Base-by-base conservation (phyloP, 352 stramenopile species). In the Lagenidium sp. region DNA sequence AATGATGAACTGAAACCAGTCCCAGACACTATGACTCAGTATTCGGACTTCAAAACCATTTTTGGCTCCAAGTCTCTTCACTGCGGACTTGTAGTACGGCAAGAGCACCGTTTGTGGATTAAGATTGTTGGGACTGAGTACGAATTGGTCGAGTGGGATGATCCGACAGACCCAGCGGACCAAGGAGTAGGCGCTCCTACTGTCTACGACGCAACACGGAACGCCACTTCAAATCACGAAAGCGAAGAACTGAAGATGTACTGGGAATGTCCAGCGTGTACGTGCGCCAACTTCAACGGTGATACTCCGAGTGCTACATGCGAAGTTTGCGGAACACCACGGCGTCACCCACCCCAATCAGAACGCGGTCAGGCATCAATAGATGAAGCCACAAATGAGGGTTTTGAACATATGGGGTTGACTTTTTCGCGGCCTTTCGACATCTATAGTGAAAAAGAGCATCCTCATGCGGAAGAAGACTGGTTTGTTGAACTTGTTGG, bases 11-110 rank as follows among this genome's bases (percentile, higher is more conserved):
- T 95, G 4, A 94, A 93, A 44, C 84, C 84, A 11, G 76, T 95
- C n/a, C 84, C 82, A 4, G 84, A 95, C 50, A 91, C 79, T 2
- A 95, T 95, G 84, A 89, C 82, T 1, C 84, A 95, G 45, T 92
- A 83, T 40, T 66, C 65, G 13, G 84, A 95, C 38, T 95, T 92
- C 43, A 85, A 82, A 48, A 58, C 60, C 13, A 70, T 91, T 46
- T 94, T 94, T 53, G 82, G 82, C 4, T 87, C 77, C 41, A 81
- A 85, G 39, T 84, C 82, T 18, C 70, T 93, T 41, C 84, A 95
- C 29, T 95, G 84, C 34, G 84, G 84, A 7, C 72, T 95, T 32
- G 82, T 95, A 23, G 65, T 76, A 8, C 70, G 76, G 8, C 79
- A 95, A 43, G 77, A 92, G 16, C 81, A 95, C 56, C 79, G 84